Percentiles rank a stretch among this genome's conserved stretches.
Evolutionary conservation across 441 rosid genomes (phyloP).

Genomic region (Melastoma candidum): DNA sequence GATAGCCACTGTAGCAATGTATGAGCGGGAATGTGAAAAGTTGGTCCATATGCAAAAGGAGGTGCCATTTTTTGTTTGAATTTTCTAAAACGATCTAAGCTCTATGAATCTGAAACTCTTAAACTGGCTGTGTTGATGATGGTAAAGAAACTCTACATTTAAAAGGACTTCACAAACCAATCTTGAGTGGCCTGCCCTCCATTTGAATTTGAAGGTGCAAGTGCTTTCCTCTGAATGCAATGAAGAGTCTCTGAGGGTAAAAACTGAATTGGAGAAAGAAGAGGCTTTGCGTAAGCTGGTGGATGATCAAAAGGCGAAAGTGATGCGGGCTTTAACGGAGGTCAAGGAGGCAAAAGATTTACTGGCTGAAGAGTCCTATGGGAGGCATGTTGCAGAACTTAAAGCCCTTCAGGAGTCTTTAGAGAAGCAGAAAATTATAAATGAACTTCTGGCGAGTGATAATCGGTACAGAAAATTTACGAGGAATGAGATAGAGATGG

Average conservation of each 20-base stretch:
- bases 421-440: constrained; percentile 56
- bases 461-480: constrained; percentile 63
- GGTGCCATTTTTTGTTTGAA: constrained; percentile 23
- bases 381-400: constrained; percentile 64
- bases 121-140: too few relatives aligned
- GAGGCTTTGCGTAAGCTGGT: constrained; percentile 53
- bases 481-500: constrained; percentile 44
- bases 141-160: too few relatives aligned
- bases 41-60: constrained; percentile 60
- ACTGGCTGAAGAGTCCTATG: constrained; percentile 51
- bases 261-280: constrained; percentile 58
- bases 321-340: constrained; percentile 51
- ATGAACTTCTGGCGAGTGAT: constrained; percentile 52
- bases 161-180: too few relatives aligned
- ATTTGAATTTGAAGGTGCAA: constrained; percentile 38
- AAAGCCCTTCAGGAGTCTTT: constrained; percentile 47
- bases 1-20: constrained; percentile 51
- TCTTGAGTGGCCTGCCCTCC: too few relatives aligned
- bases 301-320: constrained; percentile 58
- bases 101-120: too few relatives aligned
- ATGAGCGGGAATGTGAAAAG: constrained; percentile 63
- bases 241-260: constrained; percentile 59
- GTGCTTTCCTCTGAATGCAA: constrained; percentile 55
- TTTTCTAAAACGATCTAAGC: too few relatives aligned
- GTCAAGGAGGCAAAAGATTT: constrained; percentile 55